Base-by-base conservation (phyloP, 768 basidiomycete species). In the Tylopilus felleus region DNA sequence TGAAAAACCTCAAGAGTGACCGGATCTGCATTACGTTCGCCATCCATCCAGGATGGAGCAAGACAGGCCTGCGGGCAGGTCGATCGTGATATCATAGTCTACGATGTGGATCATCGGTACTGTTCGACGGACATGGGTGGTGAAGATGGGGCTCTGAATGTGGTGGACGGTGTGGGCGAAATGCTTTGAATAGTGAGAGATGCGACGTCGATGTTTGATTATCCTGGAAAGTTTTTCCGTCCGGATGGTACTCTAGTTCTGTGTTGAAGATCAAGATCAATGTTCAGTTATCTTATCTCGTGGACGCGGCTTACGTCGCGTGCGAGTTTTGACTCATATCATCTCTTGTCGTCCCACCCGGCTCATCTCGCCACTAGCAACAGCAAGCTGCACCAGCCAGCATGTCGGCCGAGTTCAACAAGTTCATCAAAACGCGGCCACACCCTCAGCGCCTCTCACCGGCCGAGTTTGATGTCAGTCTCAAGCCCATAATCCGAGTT, bases 181-280 rank as follows among this genome's bases (percentile, higher is more conserved):
- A 54, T 70, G 13, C 47, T 73, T 25, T 64, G 62, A 22, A 31
- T 69, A 8, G 58, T 70, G 29, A 64, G 50, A 10, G 44, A 39
- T 23, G 60, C 60, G 22, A 69, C 63, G 22, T n/a, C n/a, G n/a
- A n/a, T n/a, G n/a, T n/a, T n/a, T n/a, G n/a, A n/a, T n/a, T n/a
- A n/a, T n/a, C n/a, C n/a, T n/a, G n/a, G n/a, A 35, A 35, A 35
- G 33, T 70, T 59, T 63, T 64, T n/a, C n/a, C n/a, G n/a, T n/a
- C n/a, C n/a, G n/a, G n/a, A n/a, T n/a, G n/a, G n/a, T n/a, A n/a
- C n/a, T n/a, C n/a, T n/a, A n/a, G n/a, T n/a, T n/a, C n/a, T n/a
- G n/a, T n/a, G n/a, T n/a, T n/a, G n/a, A n/a, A n/a, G n/a, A n/a
- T n/a, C 57, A 8, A 27, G 5, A 21, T 8, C 7, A 5, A 8